Base-by-base conservation (phyloP, 1,284 basidiomycete species). In the Porodaedalea pini region DNA sequence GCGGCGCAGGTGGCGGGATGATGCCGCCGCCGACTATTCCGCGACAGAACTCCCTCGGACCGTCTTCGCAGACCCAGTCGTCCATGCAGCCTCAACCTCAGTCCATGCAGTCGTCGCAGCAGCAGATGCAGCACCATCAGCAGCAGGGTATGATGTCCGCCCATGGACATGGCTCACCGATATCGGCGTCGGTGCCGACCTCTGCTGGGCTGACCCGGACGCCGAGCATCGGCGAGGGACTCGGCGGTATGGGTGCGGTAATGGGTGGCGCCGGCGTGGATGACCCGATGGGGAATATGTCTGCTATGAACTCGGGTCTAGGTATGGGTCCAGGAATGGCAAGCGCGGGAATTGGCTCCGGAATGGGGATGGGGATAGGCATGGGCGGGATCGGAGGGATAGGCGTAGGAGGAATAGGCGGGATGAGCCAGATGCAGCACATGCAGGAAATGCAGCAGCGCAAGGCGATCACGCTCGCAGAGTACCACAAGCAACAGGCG, bases 1-100 rank as follows among this genome's bases (percentile, higher is more conserved):
- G 60, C 36, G 64, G 64, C 27, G 63, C 60, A 4, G 61, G 62
- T 21, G 62, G 63, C 2, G 65, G 67, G 8, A 61, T 65, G 63
- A 68, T 68, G 68, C 66, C 66, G 27, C 68, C 67, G 13, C 66
- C 67, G 37, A 54, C 62, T 25, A 39, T 65, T 17, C 62, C 65
- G n/a, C 59, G 67, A 15, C 54, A 61, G 39, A 49, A 37, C n/a
- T 44, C 47, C 11, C 43, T 49, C 17, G 49, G 50, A 27, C 48
- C 56, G 5, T 19, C 25, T 4, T 17, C 23, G 15, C 34, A 48
- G 13, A 7, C 54, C 8, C 36, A 40, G 27, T 41, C 54, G 8
- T 40, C 44, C 3, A 49, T 50, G 32, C 48, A 49, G 25, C 5
- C 32, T 13, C 55, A 50, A 32, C 34, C 10, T 23, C 31, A 37